A percentile compares a stretch with the other conserved stretches of the same genome.
phyloP scores from a whole-genome alignment of 345 rosid species.

The Anacardium occidentale region DNA sequence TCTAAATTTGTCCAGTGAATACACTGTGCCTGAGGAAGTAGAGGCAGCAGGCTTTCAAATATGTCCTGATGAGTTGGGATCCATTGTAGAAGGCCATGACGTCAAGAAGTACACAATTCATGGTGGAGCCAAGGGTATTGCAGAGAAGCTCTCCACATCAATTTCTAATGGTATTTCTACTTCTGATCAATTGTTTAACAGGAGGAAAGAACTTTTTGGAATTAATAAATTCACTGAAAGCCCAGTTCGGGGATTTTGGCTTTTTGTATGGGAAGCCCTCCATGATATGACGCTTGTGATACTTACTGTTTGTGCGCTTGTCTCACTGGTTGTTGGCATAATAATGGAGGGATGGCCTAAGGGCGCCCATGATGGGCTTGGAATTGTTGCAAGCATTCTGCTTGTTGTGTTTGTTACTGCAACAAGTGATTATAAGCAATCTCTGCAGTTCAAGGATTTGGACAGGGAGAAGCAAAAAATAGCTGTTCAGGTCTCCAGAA shows the following conservation, averaged over 20 bases:
- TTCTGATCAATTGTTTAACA: conserved; percentile 41
- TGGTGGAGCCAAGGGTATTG: conserved; percentile 67
- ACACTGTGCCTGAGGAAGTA: conserved; percentile 73
- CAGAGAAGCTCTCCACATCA: conserved; percentile 63
- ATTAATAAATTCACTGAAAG: conserved; percentile 79
- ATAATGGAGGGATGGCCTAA: conserved; percentile 70
- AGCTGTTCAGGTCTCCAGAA: conserved; percentile 57
- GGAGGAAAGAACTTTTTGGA: conserved; percentile 67
- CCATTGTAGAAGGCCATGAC: conserved; percentile 85
- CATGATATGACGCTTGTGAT: conserved; percentile 74
- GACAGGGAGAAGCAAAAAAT: conserved; percentile 63
- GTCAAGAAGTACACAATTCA: conserved; percentile 69
- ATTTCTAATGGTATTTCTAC: conserved; percentile 52
- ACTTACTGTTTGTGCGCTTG: conserved; percentile 55
- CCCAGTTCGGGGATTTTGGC: conserved; percentile 72
- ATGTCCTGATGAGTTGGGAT: conserved; percentile 82
- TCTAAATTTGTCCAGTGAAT: conserved; percentile 59
- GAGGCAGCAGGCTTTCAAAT: conserved; percentile 75
- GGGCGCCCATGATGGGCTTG: conserved; percentile 80
- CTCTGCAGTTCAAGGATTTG: conserved; percentile 69
- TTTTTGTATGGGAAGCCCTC: conserved; percentile 72
- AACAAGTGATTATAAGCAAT: conserved; percentile 65
- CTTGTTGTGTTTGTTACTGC: conserved; percentile 75
- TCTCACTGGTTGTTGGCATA: conserved; percentile 69
- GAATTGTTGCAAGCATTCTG: conserved; percentile 62